Conservation (phyloP, 2,329 filamentous ascomycete species). For the Sclerotinia glacialis region DNA sequence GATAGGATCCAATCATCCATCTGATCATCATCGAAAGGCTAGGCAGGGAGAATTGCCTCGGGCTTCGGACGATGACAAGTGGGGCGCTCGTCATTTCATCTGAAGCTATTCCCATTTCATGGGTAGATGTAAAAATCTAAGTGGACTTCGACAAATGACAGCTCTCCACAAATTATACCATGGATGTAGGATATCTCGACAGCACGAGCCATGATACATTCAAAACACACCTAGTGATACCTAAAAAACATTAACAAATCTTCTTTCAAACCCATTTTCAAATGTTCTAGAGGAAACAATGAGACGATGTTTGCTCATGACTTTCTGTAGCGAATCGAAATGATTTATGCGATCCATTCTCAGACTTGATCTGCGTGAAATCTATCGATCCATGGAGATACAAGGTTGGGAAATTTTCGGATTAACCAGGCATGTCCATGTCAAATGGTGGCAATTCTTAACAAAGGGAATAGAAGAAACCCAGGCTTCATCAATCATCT, state of each 20-base stretch:
- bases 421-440: not conserved
- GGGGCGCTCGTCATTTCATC: not conserved
- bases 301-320: not conserved
- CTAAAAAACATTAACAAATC: constrained; percentile 5
- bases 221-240: not conserved
- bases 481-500: not conserved
- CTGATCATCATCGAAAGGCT: not conserved
- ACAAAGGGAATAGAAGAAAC: not conserved
- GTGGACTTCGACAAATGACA: constrained; percentile 6
- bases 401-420: not conserved
- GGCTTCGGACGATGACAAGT: constrained; percentile 2
- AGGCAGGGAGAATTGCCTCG: not conserved
- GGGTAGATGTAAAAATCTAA: constrained; percentile 14
- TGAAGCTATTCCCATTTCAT: constrained; percentile 23
- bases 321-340: not conserved
- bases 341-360: not conserved
- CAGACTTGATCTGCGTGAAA: not conserved
- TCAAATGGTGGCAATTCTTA: not conserved
- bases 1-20: not conserved
- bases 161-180: constrained; percentile 9
- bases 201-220: constrained; percentile 5
- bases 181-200: not conserved
- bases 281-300: not conserved
- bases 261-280: not conserved
- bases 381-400: constrained; percentile 3